Percentiles rank a stretch among this genome's conserved stretches.
Conservation (phyloP, 1,284 basidiomycete genomes). For the Fomitopsis palustris region DNA sequence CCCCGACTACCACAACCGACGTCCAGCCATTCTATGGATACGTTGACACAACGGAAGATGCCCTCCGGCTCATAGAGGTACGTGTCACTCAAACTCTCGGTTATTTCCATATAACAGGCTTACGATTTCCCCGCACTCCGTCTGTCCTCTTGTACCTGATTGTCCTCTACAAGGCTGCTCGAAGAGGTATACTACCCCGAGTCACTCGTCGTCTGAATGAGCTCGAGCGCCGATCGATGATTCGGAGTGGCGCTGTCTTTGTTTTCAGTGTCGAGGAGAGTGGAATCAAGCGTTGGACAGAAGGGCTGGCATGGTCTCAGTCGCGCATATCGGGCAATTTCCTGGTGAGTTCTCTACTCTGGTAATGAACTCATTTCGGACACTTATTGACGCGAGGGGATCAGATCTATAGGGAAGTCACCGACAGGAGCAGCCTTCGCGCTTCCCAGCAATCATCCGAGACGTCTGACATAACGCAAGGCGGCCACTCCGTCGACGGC, state of each 20-base stretch:
- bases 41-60: slow-evolving; percentile 76
- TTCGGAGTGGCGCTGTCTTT: slow-evolving; percentile 78
- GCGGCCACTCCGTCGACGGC: slow-evolving; percentile 33
- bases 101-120: not conserved
- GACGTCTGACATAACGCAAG: slow-evolving; percentile 17
- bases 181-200: slow-evolving; percentile 68
- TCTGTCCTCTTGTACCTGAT: not conserved
- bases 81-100: not conserved
- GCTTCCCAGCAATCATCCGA: slow-evolving; percentile 21
- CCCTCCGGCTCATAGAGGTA: slow-evolving; percentile 62
- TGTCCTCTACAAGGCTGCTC: slow-evolving; percentile 48
- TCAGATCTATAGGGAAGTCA: slow-evolving; percentile 74
- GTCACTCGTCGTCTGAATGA: slow-evolving; percentile 78
- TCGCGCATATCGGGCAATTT: slow-evolving; percentile 82
- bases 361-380: not conserved
- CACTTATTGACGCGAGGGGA: not conserved
- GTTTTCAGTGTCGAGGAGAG: slow-evolving; percentile 82
- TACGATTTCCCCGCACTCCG: not conserved
- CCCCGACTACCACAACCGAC: not conserved
- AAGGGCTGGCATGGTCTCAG: slow-evolving; percentile 78
- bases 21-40: slow-evolving; percentile 60
- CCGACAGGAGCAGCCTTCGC: slow-evolving; percentile 54
- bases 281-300: slow-evolving; percentile 84
- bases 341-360: slow-evolving; percentile 46
- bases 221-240: slow-evolving; percentile 67